phyloP scores from a whole-genome alignment of 352 stramenopile species.

The Phytopythium delawarense region DNA sequence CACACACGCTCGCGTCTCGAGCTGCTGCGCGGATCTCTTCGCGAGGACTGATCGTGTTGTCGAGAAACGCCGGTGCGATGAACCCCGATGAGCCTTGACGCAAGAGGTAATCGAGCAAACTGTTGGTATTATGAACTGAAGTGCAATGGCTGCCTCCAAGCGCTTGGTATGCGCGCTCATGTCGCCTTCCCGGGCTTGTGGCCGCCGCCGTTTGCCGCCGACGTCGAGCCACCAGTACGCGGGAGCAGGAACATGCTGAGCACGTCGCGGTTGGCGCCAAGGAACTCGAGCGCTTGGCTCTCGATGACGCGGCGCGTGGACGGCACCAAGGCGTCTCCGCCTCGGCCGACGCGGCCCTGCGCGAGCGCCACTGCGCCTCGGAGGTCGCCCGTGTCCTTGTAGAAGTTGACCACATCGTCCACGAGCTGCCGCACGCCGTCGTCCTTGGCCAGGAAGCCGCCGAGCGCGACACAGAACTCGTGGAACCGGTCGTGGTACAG shows the following conservation, averaged over 20 bases:
- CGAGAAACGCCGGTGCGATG: neutral
- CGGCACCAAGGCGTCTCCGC: slow-evolving; percentile 47
- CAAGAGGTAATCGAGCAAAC: neutral
- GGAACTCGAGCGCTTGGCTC: slow-evolving; percentile 70
- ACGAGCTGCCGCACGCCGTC: slow-evolving; percentile 63
- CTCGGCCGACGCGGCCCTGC: slow-evolving; percentile 61
- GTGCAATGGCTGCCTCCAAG: neutral
- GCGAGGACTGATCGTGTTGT: slow-evolving; percentile 13
- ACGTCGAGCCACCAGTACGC: neutral
- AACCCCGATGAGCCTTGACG: neutral
- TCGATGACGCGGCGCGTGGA: slow-evolving; percentile 78
- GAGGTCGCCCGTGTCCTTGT: slow-evolving; percentile 54
- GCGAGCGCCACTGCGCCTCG: slow-evolving; percentile 58
- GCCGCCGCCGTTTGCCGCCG: neutral
- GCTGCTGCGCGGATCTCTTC: slow-evolving; percentile 44
- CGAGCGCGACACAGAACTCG: slow-evolving; percentile 60
- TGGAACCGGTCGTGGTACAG: slow-evolving; percentile 80
- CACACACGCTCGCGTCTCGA: slow-evolving; percentile 49
- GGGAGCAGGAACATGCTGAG: slow-evolving; percentile 82
- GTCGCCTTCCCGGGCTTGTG: slow-evolving; percentile 2
- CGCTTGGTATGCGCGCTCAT: neutral
- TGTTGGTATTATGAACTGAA: neutral
- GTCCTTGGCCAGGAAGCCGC: slow-evolving; percentile 59
- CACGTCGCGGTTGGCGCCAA: slow-evolving; percentile 69
- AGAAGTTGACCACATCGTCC: slow-evolving; percentile 55